Evolutionary conservation across 148 eudicot genomes (phyloP).

Genomic region (Tetragonia tetragonoides): DNA sequence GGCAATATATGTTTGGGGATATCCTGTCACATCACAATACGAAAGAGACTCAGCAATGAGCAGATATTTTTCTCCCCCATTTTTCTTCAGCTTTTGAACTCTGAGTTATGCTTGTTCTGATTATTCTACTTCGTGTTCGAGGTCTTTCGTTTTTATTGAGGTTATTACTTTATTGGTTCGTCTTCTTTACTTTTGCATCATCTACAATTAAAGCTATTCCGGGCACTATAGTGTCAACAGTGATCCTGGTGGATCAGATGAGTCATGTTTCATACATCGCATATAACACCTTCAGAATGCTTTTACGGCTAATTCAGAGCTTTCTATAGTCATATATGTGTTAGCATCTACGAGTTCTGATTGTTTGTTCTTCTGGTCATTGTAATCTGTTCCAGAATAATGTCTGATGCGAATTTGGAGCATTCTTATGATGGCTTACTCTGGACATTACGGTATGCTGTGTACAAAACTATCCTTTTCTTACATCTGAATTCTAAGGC

Average conservation of each 20-base stretch:
- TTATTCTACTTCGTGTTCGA: too few relatives aligned
- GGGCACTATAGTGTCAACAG: not conserved
- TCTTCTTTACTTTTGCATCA: too few relatives aligned
- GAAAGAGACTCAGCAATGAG: too few relatives aligned
- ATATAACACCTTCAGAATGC: not conserved
- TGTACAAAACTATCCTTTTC: slow-evolving; percentile 6
- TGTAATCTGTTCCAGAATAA: slow-evolving; percentile 48
- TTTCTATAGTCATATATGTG: not conserved
- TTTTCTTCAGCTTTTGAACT: too few relatives aligned
- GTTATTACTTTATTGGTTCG: too few relatives aligned
- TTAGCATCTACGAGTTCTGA: not conserved
- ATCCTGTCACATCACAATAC: too few relatives aligned
- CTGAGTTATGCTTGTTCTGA: too few relatives aligned
- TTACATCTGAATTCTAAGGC: not conserved
- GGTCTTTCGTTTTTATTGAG: too few relatives aligned
- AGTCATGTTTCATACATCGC: not conserved
- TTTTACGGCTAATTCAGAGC: not conserved
- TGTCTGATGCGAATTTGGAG: slow-evolving; percentile 64
- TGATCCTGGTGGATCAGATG: not conserved
- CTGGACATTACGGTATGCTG: slow-evolving; percentile 82
- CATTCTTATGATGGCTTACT: slow-evolving; percentile 79
- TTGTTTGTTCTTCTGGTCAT: slow-evolving; percentile 8
- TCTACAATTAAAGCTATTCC: too few relatives aligned
- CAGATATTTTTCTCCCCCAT: too few relatives aligned
- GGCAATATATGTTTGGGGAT: too few relatives aligned